Percentiles rank a stretch among this genome's conserved stretches.
Evolutionary conservation across 305 asterid species (phyloP).

Genomic region (Fraxinus latifolia): DNA sequence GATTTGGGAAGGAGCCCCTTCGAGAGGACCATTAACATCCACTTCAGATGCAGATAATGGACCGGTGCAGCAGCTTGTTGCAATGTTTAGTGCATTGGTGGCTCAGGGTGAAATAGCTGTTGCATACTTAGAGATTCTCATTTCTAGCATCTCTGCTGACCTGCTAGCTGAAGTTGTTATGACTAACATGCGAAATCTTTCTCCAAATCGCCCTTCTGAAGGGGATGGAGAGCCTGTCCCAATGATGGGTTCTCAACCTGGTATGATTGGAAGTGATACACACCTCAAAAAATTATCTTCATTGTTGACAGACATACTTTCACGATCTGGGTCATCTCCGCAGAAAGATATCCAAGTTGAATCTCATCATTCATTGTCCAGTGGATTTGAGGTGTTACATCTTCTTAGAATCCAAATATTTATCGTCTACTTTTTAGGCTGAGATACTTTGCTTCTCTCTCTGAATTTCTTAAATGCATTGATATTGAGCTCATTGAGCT

Average conservation of each 20-base stretch:
- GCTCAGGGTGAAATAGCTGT: slow-evolving; percentile 96
- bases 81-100: slow-evolving; percentile 86
- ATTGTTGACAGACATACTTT: slow-evolving; percentile 52
- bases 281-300: slow-evolving; percentile 65
- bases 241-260: slow-evolving; percentile 37
- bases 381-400: slow-evolving; percentile 58
- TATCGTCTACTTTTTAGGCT: slow-evolving; percentile 6
- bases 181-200: slow-evolving; percentile 78
- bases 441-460: slow-evolving; percentile 6
- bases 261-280: slow-evolving; percentile 43
- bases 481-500: slow-evolving; percentile 15
- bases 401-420: slow-evolving; percentile 18
- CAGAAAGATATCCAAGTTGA: slow-evolving; percentile 37
- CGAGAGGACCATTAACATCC: slow-evolving; percentile 40
- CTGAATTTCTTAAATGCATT: slow-evolving; percentile 11
- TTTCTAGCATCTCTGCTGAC: slow-evolving; percentile 92
- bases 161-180: slow-evolving; percentile 94
- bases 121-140: slow-evolving; percentile 80
- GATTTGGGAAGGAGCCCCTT: slow-evolving; percentile 39
- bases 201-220: slow-evolving; percentile 53
- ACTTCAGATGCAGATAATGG: slow-evolving; percentile 63
- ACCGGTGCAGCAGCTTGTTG: slow-evolving; percentile 92
- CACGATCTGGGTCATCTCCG: slow-evolving; percentile 40
- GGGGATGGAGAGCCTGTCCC: slow-evolving; percentile 48
- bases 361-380: slow-evolving; percentile 37